Percentiles rank a stretch among this genome's conserved stretches.
Evolutionary conservation across 768 basidiomycete genomes (phyloP).

Genomic region (Mycena haematopus): DNA sequence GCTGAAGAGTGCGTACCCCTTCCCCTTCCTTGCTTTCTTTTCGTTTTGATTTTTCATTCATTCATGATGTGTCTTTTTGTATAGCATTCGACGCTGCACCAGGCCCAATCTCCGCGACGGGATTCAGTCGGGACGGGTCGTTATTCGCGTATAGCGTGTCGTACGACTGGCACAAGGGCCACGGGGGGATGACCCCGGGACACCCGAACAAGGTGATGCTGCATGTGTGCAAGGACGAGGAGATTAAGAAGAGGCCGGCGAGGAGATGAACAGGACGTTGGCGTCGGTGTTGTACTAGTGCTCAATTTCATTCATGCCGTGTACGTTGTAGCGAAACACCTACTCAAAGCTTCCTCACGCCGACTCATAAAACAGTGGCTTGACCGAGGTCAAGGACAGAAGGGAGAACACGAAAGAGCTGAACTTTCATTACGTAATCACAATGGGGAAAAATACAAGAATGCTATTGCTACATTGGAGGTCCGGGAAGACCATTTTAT

Average conservation of each 20-base stretch:
- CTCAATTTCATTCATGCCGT: too few relatives aligned
- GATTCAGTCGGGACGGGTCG: conserved; percentile 86
- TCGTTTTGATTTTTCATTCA: not conserved
- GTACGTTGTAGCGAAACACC: too few relatives aligned
- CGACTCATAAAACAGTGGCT: too few relatives aligned
- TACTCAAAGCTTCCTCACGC: too few relatives aligned
- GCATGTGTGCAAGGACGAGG: conserved; percentile 66
- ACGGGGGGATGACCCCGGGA: conserved; percentile 56
- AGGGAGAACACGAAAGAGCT: too few relatives aligned
- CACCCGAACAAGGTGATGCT: conserved; percentile 54
- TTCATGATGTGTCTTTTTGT: not conserved
- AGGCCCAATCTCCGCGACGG: conserved; percentile 80
- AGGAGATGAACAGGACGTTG: conserved; percentile 1
- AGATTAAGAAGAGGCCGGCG: conserved; percentile 51
- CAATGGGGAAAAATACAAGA: conserved; percentile 17
- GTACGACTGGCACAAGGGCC: conserved; percentile 94
- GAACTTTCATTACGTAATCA: conserved; percentile 12
- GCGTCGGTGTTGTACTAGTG: too few relatives aligned
- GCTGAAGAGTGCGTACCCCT: conserved; percentile 71
- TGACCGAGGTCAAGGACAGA: too few relatives aligned
- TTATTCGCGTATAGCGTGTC: conserved; percentile 93
- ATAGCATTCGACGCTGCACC: conserved; percentile 75
- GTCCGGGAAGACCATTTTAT: not conserved
- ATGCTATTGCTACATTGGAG: conserved; percentile 16
- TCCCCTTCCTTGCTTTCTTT: not conserved